Evolutionary conservation across 1,139 yeast species (phyloP).

Genomic region (Candida tetrigidarum): DNA sequence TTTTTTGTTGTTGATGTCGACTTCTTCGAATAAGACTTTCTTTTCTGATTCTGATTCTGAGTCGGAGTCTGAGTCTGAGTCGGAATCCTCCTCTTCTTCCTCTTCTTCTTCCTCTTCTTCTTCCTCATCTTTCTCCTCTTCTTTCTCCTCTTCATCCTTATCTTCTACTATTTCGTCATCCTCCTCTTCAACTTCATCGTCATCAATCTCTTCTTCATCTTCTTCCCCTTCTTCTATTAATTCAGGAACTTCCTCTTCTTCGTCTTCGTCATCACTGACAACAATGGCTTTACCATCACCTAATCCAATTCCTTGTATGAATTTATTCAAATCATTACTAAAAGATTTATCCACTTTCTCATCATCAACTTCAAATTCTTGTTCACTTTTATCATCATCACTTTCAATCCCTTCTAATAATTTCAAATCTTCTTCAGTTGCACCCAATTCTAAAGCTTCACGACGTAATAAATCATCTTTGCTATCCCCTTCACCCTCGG

Average conservation of each 20-base stretch:
- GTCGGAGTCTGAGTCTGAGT: slow-evolving; percentile 3
- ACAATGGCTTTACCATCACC: slow-evolving; percentile 42
- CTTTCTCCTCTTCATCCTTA: slow-evolving; percentile 26
- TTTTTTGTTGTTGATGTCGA: slow-evolving; percentile 20
- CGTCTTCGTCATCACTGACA: slow-evolving; percentile 36
- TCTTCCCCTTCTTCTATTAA: slow-evolving; percentile 31
- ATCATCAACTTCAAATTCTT: slow-evolving; percentile 54
- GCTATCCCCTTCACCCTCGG: slow-evolving; percentile 3
- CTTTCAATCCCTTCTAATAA: slow-evolving; percentile 48
- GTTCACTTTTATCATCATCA: slow-evolving; percentile 63
- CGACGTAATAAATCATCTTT: slow-evolving; percentile 54
- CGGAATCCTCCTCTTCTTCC: slow-evolving; percentile 17
- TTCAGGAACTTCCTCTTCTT: slow-evolving; percentile 33
- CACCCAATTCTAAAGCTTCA: slow-evolving; percentile 73
- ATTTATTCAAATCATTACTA: slow-evolving; percentile 60
- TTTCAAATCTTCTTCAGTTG: slow-evolving; percentile 66
- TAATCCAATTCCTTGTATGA: slow-evolving; percentile 74
- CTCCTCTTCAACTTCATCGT: too few relatives aligned
- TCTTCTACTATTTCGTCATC: slow-evolving; percentile 29
- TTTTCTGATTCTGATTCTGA: slow-evolving; percentile 18
- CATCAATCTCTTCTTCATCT: too few relatives aligned
- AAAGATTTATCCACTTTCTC: slow-evolving; percentile 50
- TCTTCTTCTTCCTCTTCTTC: slow-evolving; percentile 21
- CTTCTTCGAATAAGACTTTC: slow-evolving; percentile 22
- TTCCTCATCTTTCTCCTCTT: slow-evolving; percentile 23